phyloP scores from a whole-genome alignment of 2,329 filamentous ascomycete species.

The Fusarium buxicola region DNA sequence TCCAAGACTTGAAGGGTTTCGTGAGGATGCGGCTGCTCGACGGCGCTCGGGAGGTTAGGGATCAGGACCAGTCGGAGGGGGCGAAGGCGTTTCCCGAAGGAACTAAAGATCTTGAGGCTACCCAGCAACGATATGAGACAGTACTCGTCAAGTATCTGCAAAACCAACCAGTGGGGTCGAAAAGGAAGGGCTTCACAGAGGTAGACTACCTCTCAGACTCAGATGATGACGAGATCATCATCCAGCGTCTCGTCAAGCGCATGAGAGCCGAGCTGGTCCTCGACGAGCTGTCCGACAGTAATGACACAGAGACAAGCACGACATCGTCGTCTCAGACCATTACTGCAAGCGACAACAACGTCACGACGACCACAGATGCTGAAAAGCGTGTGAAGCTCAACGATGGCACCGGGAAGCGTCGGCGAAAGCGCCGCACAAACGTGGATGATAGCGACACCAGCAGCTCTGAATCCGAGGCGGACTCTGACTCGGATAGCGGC shows the following conservation, averaged over 20 bases:
- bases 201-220: constrained; percentile 62
- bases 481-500: constrained; percentile 50
- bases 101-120: constrained; percentile 61
- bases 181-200: constrained; percentile 66
- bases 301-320: constrained; percentile 53
- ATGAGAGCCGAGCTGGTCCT: constrained; percentile 71
- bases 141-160: constrained; percentile 63
- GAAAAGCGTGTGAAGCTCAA: constrained; percentile 58
- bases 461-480: constrained; percentile 51
- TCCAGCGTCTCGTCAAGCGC: constrained; percentile 68
- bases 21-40: constrained; percentile 76
- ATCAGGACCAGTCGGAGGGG: constrained; percentile 65
- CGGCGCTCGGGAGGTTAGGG: constrained; percentile 71
- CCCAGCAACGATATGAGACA: constrained; percentile 65
- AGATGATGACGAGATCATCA: constrained; percentile 62
- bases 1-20: constrained; percentile 81
- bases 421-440: constrained; percentile 64
- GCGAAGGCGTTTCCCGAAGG: constrained; percentile 61
- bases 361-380: constrained; percentile 42
- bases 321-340: constrained; percentile 49
- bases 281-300: constrained; percentile 64
- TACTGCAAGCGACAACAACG: constrained; percentile 45
- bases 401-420: constrained; percentile 62
- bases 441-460: constrained; percentile 56
- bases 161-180: constrained; percentile 51